These are phyloP conservation scores for Cupressus sempervirens DNA, from an alignment of 75 land plant genomes.

Conservation along the genomic window DNA sequence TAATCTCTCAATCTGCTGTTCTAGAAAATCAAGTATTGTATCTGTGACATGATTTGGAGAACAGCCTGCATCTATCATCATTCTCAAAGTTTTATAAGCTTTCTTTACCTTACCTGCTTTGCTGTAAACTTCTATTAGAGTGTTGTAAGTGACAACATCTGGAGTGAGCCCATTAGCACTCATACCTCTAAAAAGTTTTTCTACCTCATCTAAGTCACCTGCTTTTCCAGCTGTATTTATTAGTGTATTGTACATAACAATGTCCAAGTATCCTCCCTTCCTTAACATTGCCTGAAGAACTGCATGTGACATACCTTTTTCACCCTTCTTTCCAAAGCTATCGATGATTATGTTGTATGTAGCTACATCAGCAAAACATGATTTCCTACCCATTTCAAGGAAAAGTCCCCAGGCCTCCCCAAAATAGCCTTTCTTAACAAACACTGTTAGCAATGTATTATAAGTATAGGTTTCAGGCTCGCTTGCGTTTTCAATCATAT, in stretches of 20 bases:
- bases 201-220: constrained; percentile 59
- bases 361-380: constrained; percentile 51
- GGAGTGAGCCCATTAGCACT: constrained; percentile 54
- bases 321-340: constrained; percentile 57
- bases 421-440: constrained; percentile 67
- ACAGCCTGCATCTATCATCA: constrained; percentile 65
- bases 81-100: constrained; percentile 54
- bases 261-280: constrained; percentile 58
- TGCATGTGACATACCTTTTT: constrained; percentile 49
- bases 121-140: constrained; percentile 54
- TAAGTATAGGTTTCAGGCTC: constrained; percentile 50
- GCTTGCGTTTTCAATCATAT: constrained; percentile 37
- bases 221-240: constrained; percentile 70
- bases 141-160: constrained; percentile 69
- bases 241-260: constrained; percentile 76
- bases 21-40: constrained; percentile 51
- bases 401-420: constrained; percentile 57
- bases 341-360: constrained; percentile 66
- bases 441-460: constrained; percentile 51
- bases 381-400: constrained; percentile 43
- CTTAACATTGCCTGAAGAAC: constrained; percentile 52
- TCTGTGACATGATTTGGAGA: constrained; percentile 64
- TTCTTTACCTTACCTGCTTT: constrained; percentile 60
- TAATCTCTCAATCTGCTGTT: constrained; percentile 47
- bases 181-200: constrained; percentile 64